Base-by-base conservation (phyloP, 805 yeast species). In the Saturnispora saitoi region DNA sequence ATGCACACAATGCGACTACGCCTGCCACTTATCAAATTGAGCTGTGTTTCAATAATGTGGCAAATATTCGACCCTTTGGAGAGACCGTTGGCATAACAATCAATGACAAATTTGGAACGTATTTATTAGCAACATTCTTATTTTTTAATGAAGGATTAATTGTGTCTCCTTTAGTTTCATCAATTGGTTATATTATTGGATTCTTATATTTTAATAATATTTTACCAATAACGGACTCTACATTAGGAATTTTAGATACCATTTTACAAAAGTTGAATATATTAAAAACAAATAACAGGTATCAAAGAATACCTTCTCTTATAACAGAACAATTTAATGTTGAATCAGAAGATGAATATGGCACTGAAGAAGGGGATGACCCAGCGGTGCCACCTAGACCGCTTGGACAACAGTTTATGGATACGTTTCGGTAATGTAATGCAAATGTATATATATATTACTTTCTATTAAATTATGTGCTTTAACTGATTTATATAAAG, bases 331-430 rank as follows among this genome's bases (percentile, higher is more conserved):
- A 28, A 31, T 20, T 15, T 12, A 39, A 51, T 9, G 53, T 42
- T 24, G 59, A 49, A 6, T 56, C 54, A 17, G 59, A 61, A 12
- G 68, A 64, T 39, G 70, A 62, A 12, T 60, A 54, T 10, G 62
- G 61, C 40, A 62, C 62, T 22, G 60, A 56, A 39, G 75, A 76
- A 8, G 84, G 77, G 49, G 38, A 17, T 4, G 38, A 34, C 80
- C 80, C 15, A 86, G 86, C 0, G 77, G 17, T 72, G 11, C 48
- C 51, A 24, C 42, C 51, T n/a, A 63, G 86, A 45, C 77, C 86
- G 0, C 63, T 81, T 32, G 80, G 83, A 2, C 70, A 76, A 20
- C 86, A 80, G 56, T 71, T 81, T 48, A 61, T 81, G 22, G 82
- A 80, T 59, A 76, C 82, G 0, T 80, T 81, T 55, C 69, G 83